phyloP scores from a whole-genome alignment of 331 rosid species.

The Erythrophleum ivorense region DNA sequence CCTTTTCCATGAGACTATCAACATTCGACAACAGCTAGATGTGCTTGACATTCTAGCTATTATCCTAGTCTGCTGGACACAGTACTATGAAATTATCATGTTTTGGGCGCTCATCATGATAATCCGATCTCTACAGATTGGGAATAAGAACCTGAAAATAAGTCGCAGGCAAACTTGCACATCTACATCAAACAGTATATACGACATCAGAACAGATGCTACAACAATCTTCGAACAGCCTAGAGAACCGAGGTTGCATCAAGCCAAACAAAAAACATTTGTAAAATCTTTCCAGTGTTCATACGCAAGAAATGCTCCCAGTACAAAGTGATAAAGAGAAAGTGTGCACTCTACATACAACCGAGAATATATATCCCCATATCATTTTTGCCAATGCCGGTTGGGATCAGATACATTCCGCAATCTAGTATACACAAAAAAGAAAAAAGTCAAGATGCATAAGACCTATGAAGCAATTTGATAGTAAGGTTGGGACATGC shows the following conservation, averaged over 20 bases:
- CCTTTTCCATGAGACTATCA: background rate
- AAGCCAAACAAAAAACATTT: slow-evolving; percentile 50
- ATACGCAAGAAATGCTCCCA: slow-evolving; percentile 47
- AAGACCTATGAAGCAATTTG: slow-evolving; percentile 10
- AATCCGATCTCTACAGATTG: slow-evolving; percentile 31
- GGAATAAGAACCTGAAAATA: slow-evolving; percentile 37
- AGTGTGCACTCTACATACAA: slow-evolving; percentile 41
- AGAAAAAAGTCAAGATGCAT: slow-evolving; percentile 12
- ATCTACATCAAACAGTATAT: slow-evolving; percentile 42
- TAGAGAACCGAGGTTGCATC: slow-evolving; percentile 41
- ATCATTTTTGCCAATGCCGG: slow-evolving; percentile 44
- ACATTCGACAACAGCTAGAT: background rate
- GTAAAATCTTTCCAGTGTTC: slow-evolving; percentile 45
- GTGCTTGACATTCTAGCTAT: background rate
- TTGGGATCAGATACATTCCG: slow-evolving; percentile 44
- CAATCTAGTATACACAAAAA: slow-evolving; percentile 12
- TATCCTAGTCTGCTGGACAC: slow-evolving; percentile 2
- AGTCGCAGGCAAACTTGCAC: slow-evolving; percentile 40
- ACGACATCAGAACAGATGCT: slow-evolving; percentile 34
- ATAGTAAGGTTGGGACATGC: slow-evolving; percentile 12
- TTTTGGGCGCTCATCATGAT: slow-evolving; percentile 20
- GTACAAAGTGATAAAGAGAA: slow-evolving; percentile 40
- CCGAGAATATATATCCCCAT: slow-evolving; percentile 22
- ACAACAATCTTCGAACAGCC: slow-evolving; percentile 40
- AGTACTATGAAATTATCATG: slow-evolving; percentile 14